Conservation (phyloP, 148 eudicot genomes). For the Amaranthus cruentus region DNA sequence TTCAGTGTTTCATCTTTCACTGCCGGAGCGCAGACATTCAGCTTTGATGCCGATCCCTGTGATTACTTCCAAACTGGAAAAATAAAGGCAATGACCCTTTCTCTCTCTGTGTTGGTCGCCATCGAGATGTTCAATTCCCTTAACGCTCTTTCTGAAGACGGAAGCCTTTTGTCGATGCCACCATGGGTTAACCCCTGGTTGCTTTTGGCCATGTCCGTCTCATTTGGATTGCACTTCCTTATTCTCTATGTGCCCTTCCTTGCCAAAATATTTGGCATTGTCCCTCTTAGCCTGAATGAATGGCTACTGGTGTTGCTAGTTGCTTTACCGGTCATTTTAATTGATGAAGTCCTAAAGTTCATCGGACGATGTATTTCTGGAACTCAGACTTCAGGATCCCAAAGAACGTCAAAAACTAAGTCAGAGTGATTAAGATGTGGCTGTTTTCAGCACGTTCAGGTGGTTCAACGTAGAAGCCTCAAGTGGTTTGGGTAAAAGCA, state of each 20-base stretch:
- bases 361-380: slow-evolving; percentile 54
- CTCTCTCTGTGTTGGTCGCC: slow-evolving; percentile 64
- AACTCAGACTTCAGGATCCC: slow-evolving; percentile 16
- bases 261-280: slow-evolving; percentile 61
- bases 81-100: slow-evolving; percentile 64
- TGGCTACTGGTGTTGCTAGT: slow-evolving; percentile 59
- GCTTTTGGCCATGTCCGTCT: slow-evolving; percentile 59
- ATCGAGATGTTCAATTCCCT: slow-evolving; percentile 76
- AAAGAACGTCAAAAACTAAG: slow-evolving; percentile 28
- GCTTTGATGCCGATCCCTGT: slow-evolving; percentile 50
- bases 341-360: slow-evolving; percentile 79
- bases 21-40: slow-evolving; percentile 47
- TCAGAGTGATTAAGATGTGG: slow-evolving; percentile 21
- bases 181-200: slow-evolving; percentile 76
- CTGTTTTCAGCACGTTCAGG: too few species aligned
- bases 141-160: slow-evolving; percentile 66
- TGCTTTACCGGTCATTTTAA: slow-evolving; percentile 59
- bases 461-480: too few species aligned
- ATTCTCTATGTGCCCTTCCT: slow-evolving; percentile 67
- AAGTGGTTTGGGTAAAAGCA: too few species aligned
- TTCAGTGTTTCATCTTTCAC: slow-evolving; percentile 50
- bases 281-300: slow-evolving; percentile 62
- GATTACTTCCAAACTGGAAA: slow-evolving; percentile 59
- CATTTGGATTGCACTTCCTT: slow-evolving; percentile 61
- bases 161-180: slow-evolving; percentile 60